A percentile compares a stretch with the other conserved stretches of the same genome.
phyloP scores from a whole-genome alignment of 768 basidiomycete genomes.

The Sporobolomyces roseus region DNA sequence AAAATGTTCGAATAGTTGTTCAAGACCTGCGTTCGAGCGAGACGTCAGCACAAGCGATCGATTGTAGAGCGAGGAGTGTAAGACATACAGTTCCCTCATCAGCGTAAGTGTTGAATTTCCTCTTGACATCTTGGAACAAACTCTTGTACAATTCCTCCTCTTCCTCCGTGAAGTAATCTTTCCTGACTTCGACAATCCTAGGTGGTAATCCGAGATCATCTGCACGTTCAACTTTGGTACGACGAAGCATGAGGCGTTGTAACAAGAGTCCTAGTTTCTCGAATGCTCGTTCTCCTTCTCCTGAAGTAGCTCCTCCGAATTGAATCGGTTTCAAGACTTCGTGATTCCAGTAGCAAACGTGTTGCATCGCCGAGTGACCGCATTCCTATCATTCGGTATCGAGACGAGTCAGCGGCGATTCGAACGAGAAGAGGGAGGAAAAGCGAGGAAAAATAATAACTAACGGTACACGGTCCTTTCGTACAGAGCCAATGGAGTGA shows the following conservation, averaged over 20 bases:
- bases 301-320: conserved; percentile 63
- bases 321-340: conserved; percentile 96
- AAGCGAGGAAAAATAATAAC: background rate
- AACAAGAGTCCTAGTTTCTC: conserved; percentile 85
- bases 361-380: conserved; percentile 52
- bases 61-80: background rate
- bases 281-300: conserved; percentile 76
- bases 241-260: conserved; percentile 83
- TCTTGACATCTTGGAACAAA: conserved; percentile 84
- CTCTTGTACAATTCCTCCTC: conserved; percentile 68
- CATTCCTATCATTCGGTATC: no score
- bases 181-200: conserved; percentile 76
- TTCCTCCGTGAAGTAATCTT: conserved; percentile 91
- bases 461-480: conserved; percentile 69
- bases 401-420: no score
- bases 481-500: conserved; percentile 85
- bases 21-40: conserved; percentile 45
- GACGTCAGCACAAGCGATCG: no score
- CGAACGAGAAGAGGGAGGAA: no score
- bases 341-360: conserved; percentile 92
- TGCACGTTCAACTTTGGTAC: conserved; percentile 76
- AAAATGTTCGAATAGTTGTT: conserved; percentile 71
- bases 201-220: conserved; percentile 96
- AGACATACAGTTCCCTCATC: conserved; percentile 66
- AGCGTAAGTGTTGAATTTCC: conserved; percentile 84